Evolutionary conservation across 345 rosid species (phyloP).

Genomic region (Nephelium lappaceum): DNA sequence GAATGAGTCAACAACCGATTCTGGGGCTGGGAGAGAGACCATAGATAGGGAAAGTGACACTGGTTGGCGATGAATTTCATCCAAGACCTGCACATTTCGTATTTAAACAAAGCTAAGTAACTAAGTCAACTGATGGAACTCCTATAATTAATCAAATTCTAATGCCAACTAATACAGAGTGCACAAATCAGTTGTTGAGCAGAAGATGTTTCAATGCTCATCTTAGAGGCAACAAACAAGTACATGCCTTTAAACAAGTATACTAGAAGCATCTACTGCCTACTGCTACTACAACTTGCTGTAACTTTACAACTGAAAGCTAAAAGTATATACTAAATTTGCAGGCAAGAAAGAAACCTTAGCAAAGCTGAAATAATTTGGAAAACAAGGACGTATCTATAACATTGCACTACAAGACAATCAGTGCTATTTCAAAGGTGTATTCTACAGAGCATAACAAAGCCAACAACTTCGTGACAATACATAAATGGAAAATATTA

Average conservation of each 20-base stretch:
- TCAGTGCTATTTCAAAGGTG: neutral
- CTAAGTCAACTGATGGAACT: neutral
- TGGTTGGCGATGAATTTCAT: conserved; percentile 73
- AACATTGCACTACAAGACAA: neutral
- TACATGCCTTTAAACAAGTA: neutral
- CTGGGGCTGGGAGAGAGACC: conserved; percentile 61
- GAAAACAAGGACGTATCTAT: neutral
- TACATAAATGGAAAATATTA: neutral
- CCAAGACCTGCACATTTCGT: conserved; percentile 56
- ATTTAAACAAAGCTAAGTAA: conserved; percentile 16
- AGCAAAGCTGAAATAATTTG: neutral
- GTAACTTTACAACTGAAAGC: neutral
- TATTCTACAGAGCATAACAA: neutral
- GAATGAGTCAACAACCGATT: conserved; percentile 68
- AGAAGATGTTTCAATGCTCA: neutral
- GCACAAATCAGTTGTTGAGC: neutral
- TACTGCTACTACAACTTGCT: neutral
- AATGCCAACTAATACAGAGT: neutral
- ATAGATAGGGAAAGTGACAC: conserved; percentile 51
- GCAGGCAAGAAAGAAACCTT: neutral
- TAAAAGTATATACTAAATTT: neutral
- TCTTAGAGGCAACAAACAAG: neutral
- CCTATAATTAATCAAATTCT: neutral
- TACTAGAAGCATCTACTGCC: neutral
- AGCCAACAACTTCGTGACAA: neutral